A percentile compares a stretch with the other conserved stretches of the same genome.
These are phyloP conservation scores for Wallacemonas sp. DNA, from an alignment of 208 protist species.

Conservation along the genomic window DNA sequence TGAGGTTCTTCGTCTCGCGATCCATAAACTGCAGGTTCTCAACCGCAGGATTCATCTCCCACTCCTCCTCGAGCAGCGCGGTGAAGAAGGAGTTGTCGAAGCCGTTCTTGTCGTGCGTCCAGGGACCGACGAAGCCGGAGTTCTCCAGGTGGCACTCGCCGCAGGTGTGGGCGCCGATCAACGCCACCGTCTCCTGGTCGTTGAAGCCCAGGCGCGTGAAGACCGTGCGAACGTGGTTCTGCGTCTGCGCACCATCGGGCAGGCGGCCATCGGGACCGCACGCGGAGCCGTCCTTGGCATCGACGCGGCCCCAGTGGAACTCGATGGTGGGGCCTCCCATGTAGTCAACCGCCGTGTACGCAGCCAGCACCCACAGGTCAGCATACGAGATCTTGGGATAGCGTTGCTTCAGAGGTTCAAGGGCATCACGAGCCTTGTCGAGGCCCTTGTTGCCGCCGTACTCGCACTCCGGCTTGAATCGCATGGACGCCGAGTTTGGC, in stretches of 20 bases:
- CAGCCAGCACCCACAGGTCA: constrained; percentile 91
- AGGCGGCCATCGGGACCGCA: constrained; percentile 85
- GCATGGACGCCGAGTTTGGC: constrained; percentile 75
- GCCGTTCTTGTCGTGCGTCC: constrained; percentile 87
- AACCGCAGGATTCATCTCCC: constrained; percentile 68
- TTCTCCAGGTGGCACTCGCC: constrained; percentile 89
- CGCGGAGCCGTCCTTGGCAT: constrained; percentile 64
- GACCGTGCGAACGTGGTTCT: constrained; percentile 80
- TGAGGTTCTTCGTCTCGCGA: constrained; percentile 68
- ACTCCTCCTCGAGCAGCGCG: constrained; percentile 80
- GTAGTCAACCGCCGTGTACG: constrained; percentile 87
- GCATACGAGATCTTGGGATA: constrained; percentile 90
- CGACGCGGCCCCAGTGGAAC: constrained; percentile 81
- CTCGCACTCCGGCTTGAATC: constrained; percentile 69
- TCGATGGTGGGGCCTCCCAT: constrained; percentile 91
- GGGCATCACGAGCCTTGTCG: constrained; percentile 58
- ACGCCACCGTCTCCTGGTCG: constrained; percentile 93
- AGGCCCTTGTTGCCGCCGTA: constrained; percentile 91
- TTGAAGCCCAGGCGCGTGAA: constrained; percentile 93
- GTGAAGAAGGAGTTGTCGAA: constrained; percentile 94
- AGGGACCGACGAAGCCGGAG: constrained; percentile 88
- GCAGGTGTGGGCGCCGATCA: constrained; percentile 92
- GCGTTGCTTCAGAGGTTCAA: constrained; percentile 87
- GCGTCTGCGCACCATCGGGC: constrained; percentile 79
- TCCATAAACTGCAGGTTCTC: constrained; percentile 84